A percentile compares a stretch with the other conserved stretches of the same genome.
Evolutionary conservation across 768 basidiomycete species (phyloP).

Genomic region (Leccinellum rugosiceps): DNA sequence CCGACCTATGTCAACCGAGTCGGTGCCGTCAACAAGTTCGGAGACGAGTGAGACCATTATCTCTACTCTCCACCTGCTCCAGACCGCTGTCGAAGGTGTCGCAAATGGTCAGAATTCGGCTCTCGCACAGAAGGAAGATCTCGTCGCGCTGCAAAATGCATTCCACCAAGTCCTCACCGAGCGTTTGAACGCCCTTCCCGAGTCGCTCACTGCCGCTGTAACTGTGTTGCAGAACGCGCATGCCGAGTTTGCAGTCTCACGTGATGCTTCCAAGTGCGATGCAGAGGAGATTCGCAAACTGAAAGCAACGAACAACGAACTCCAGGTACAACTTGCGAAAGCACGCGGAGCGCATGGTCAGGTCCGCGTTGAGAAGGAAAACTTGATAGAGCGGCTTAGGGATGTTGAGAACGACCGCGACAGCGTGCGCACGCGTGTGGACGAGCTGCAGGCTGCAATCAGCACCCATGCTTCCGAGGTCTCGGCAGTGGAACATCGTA

Average conservation of each 20-base stretch:
- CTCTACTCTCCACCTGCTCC: slow-evolving; percentile 43
- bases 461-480: slow-evolving; percentile 45
- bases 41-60: slow-evolving; percentile 25
- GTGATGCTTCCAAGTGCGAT: slow-evolving; percentile 57
- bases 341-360: slow-evolving; percentile 76
- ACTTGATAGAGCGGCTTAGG: slow-evolving; percentile 57
- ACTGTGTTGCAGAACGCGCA: slow-evolving; percentile 57
- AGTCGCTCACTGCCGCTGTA: slow-evolving; percentile 50
- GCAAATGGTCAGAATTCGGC: slow-evolving; percentile 49
- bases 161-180: slow-evolving; percentile 52
- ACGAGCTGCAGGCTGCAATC: slow-evolving; percentile 47
- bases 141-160: slow-evolving; percentile 47
- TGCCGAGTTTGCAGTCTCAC: slow-evolving; percentile 57
- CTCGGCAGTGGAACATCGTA: slow-evolving; percentile 45
- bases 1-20: slow-evolving; percentile 17
- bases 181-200: slow-evolving; percentile 58
- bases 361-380: slow-evolving; percentile 79
- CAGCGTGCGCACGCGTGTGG: slow-evolving; percentile 49
- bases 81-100: slow-evolving; percentile 47
- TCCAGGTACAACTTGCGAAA: slow-evolving; percentile 70
- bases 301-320: slow-evolving; percentile 53
- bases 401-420: slow-evolving; percentile 67
- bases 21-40: slow-evolving; percentile 15
- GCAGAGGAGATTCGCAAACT: slow-evolving; percentile 66
- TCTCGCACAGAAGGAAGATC: slow-evolving; percentile 45